Evolutionary conservation across 371 early-diverging fungal genomes (phyloP).

Genomic region (Rhizopus microsporus): DNA sequence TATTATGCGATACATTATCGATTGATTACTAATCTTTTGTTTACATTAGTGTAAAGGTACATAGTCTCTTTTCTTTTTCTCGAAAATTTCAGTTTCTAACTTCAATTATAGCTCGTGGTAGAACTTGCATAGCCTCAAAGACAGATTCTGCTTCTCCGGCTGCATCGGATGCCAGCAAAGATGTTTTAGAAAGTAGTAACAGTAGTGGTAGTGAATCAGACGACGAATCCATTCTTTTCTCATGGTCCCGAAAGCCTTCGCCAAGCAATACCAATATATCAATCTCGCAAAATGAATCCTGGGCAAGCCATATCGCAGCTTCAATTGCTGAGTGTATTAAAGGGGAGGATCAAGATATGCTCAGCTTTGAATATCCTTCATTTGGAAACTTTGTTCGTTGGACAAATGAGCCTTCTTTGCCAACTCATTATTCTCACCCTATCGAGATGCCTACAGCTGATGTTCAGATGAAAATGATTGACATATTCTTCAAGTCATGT

Average conservation of each 20-base stretch:
- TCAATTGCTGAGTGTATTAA: not conserved
- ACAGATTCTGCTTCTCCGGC: conserved; percentile 3
- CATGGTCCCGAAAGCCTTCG: conserved; percentile 1
- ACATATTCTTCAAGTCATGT: conserved; percentile 28
- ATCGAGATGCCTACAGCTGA: conserved; percentile 40
- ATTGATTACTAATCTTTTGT: too few species aligned
- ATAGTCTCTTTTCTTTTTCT: not conserved
- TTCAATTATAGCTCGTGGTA: conserved; percentile 21
- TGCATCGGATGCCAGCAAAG: conserved; percentile 1
- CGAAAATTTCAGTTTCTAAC: not conserved
- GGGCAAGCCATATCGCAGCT: not conserved
- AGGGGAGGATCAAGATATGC: not conserved
- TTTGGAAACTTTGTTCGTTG: conserved; percentile 25
- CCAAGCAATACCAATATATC: not conserved
- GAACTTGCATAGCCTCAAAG: conserved; percentile 25
- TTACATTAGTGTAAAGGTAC: conserved; percentile 3
- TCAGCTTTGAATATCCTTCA: not conserved
- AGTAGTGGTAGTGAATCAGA: conserved; percentile 14
- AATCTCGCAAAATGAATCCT: not conserved
- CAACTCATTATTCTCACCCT: conserved; percentile 29
- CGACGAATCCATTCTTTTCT: conserved; percentile 23
- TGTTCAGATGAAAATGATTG: conserved; percentile 34
- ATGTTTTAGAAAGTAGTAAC: not conserved
- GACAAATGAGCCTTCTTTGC: conserved; percentile 31
- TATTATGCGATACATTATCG: too few species aligned